Base-by-base conservation (phyloP, 2,329 filamentous ascomycete species). In the Clonostachys byssicola region DNA sequence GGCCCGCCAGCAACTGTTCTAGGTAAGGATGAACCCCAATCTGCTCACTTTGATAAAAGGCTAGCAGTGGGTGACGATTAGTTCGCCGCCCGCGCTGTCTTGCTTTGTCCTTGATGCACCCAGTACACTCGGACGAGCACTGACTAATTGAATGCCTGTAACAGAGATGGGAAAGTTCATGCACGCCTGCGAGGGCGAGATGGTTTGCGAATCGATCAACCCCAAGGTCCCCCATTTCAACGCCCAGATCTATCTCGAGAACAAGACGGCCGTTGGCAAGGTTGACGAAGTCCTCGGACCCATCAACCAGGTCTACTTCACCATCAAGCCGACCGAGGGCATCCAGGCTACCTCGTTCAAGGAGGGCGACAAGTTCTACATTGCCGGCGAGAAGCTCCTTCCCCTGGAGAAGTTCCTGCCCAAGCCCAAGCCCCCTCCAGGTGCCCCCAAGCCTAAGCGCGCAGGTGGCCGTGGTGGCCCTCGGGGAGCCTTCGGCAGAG, bases 141-240 rank as follows among this genome's bases (percentile, higher is more conserved):
- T 30, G 8, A 30, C 23, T 30, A 30, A 30, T 10, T 30, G 8
- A 10, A 10, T 30, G 23, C 36, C 36, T 30, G 12, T 9, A 17
- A 34, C 40, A 52, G 94, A 96, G 74, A 90, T 99, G 87, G 94
- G 94, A 69, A 83, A 82, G 55, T 95, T 97, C 72, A 73, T 96
- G 66, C 94, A 99, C 75, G 85, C 91, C 49, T 92, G 89, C 74
- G 94, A 99, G 73, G 92, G 92, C 67, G 94, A 99, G 72, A 94
- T 99, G 80, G 87, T 99, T 59, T 96, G 92, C 87, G 86, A 91
- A 71, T 95, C 89, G 57, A 86, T 88, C 71, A 97, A 96, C 78
- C 77, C 87, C 60, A 97, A 97, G 75, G 87, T 99, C 54, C 94
- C 94, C 52, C 95, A 95, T 77, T 99, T 99, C 86, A 97, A 96